Evolutionary conservation across 495 filamentous ascomycete genomes (phyloP), one percentile per base, ranked within the genome.

Genomic region (Halenospora varia): DNA sequence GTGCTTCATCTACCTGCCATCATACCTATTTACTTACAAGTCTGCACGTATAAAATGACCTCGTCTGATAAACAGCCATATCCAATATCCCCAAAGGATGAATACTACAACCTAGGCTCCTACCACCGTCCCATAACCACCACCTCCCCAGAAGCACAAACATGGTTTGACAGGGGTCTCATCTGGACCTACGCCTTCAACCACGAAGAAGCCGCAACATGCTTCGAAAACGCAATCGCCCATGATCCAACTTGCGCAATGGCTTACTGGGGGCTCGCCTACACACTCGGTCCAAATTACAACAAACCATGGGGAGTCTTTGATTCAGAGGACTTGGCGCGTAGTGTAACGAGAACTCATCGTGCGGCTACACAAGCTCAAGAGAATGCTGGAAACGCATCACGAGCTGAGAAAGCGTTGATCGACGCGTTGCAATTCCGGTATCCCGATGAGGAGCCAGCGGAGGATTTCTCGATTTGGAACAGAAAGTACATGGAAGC

Each of bases 291-390:
- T 0, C 85, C 87, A 1, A 88, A 89, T 56, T 89, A 88, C 68
- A 88, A 89, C 62, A 88, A 88, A 64, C 83, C 85, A 0, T 89
- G 86, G 87, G 71, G 80, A 3, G 67, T 78, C 23, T 88, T 88
- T 56, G 87, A 88, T 54, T 68, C 73, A 4, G 60, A 71, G n/a
- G 86, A 89, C 46, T 66, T 83, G 2, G 63, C 70, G 4, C 45
- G 48, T 0, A 81, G 70, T 1, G 70, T 84, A 22, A 67, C 64
- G 1, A 66, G 73, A 25, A 77, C 81, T 1, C 71, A 77, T 50
- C 25, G 53, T 0, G 80, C 81, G 0, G 68, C 75, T 1, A 42
- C 62, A 3, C 62, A 74, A 29, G 85, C 83, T 0, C 61, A 62
- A 23, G 65, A 65, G 19, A 62, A 73, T 44, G 66, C 70, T 40